Evolutionary conservation across 2,329 filamentous ascomycete genomes (phyloP).

Genomic region (Ophiostoma pallidulum): DNA sequence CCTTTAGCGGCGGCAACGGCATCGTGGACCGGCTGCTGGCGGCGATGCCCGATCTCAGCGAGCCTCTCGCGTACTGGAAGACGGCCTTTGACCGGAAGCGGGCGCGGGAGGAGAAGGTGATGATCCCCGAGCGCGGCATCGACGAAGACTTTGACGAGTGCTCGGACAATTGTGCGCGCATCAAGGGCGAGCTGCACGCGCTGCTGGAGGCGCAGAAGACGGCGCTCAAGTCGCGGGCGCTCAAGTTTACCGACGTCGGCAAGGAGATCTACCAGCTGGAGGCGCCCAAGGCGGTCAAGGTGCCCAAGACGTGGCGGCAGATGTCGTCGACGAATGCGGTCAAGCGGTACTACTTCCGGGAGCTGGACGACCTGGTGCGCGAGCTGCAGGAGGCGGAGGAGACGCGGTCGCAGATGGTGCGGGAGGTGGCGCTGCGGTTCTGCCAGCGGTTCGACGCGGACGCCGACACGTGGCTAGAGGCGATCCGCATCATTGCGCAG

Average conservation of each 20-base stretch:
- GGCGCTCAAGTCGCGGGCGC: conserved; percentile 62
- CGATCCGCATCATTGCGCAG: conserved; percentile 83
- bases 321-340: conserved; percentile 90
- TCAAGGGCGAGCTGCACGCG: conserved; percentile 62
- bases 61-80: conserved; percentile 75
- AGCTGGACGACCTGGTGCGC: conserved; percentile 73
- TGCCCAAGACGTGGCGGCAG: conserved; percentile 84
- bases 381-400: conserved; percentile 90
- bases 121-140: conserved; percentile 78
- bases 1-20: conserved; percentile 67
- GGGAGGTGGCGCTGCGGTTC: conserved; percentile 75
- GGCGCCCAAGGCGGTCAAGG: conserved; percentile 72
- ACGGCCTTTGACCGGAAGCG: conserved; percentile 78
- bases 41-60: conserved; percentile 74
- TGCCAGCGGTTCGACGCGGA: conserved; percentile 81
- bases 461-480: conserved; percentile 75
- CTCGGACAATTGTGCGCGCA: conserved; percentile 62
- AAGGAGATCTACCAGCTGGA: conserved; percentile 98
- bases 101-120: conserved; percentile 67
- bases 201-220: conserved; percentile 63
- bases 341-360: conserved; percentile 87
- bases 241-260: conserved; percentile 75
- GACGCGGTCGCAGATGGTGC: conserved; percentile 81
- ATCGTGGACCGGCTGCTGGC: conserved; percentile 75
- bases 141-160: conserved; percentile 89